A percentile compares a stretch with the other conserved stretches of the same genome.
Conservation (phyloP, 2,329 filamentous ascomycete genomes). For the Pseudopyricularia cyperi region DNA sequence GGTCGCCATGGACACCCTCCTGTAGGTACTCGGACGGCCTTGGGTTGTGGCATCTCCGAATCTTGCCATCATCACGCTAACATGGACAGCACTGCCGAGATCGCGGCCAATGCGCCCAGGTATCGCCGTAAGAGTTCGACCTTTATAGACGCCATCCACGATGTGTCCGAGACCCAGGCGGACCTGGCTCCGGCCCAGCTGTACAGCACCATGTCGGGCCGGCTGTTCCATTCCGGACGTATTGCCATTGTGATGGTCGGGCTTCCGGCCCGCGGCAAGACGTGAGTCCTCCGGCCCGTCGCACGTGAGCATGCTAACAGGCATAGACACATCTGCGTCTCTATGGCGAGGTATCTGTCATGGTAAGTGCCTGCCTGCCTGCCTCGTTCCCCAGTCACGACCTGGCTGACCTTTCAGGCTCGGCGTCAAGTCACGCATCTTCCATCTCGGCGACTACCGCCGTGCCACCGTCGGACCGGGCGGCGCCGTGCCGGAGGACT, state of each 20-base stretch:
- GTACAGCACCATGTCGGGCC: slow-evolving; percentile 95
- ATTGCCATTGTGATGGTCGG: slow-evolving; percentile 98
- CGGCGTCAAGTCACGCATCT: slow-evolving; percentile 94
- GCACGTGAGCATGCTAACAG: slow-evolving; percentile 6
- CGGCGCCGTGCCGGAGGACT: slow-evolving; percentile 83
- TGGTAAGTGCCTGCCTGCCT: slow-evolving; percentile 42
- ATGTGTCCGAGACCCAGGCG: slow-evolving; percentile 60
- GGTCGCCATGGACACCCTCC: slow-evolving; percentile 5
- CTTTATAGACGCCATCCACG: slow-evolving; percentile 94
- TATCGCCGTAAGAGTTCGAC: slow-evolving; percentile 90
- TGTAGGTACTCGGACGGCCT: slow-evolving; percentile 4
- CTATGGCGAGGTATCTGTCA: slow-evolving; percentile 82
- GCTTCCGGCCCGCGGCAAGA: slow-evolving; percentile 88
- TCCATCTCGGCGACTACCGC: slow-evolving; percentile 93
- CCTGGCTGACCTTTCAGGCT: slow-evolving; percentile 39
- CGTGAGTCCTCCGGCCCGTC: slow-evolving; percentile 35
- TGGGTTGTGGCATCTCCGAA: neutral
- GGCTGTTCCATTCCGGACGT: slow-evolving; percentile 90
- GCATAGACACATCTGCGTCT: slow-evolving; percentile 79
- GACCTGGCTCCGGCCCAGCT: slow-evolving; percentile 89
- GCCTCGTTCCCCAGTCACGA: neutral
- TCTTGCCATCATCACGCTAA: neutral
- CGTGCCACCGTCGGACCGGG: slow-evolving; percentile 73
- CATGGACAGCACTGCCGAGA: slow-evolving; percentile 62
- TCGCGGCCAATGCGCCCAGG: slow-evolving; percentile 78